Evolutionary conservation across 768 basidiomycete genomes (phyloP).

Genomic region (Rhodotorula kratochvilovae): DNA sequence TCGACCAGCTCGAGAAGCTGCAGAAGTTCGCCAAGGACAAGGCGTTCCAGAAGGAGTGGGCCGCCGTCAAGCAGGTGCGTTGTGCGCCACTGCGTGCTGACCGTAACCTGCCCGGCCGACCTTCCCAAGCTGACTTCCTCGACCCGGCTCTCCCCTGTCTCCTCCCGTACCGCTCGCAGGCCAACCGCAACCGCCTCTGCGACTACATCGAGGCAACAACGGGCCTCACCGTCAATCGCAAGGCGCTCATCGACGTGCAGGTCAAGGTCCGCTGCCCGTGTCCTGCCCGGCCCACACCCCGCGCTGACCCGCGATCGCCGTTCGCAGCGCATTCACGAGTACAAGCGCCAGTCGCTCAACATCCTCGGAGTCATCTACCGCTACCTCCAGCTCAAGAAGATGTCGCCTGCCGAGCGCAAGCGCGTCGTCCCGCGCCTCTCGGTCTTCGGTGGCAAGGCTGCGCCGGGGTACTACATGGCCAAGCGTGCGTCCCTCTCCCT

Average conservation of each 20-base stretch:
- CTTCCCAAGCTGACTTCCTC: not conserved
- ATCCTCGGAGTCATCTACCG: constrained; percentile 78
- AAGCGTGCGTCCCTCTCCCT: not conserved
- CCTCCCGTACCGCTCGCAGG: constrained; percentile 61
- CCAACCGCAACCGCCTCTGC: constrained; percentile 85
- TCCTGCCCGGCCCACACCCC: not conserved
- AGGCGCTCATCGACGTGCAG: constrained; percentile 82
- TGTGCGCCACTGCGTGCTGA: no score
- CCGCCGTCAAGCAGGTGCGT: constrained; percentile 50
- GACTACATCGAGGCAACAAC: constrained; percentile 66
- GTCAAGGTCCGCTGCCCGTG: constrained; percentile 50
- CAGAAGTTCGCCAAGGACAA: constrained; percentile 67
- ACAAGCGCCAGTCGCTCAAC: constrained; percentile 92
- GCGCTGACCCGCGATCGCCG: not conserved
- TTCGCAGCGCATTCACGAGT: constrained; percentile 77
- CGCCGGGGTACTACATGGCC: constrained; percentile 58
- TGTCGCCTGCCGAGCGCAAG: constrained; percentile 72
- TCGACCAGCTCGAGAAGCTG: constrained; percentile 71
- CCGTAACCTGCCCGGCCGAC: no score
- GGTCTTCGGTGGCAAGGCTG: constrained; percentile 98
- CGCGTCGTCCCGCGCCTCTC: constrained; percentile 72
- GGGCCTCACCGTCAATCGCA: constrained; percentile 62
- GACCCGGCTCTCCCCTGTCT: not conserved
- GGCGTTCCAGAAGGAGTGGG: constrained; percentile 71
- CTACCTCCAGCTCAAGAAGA: constrained; percentile 45